A percentile compares a stretch with the other conserved stretches of the same genome.
Conservation (phyloP, 139 green algal genomes). For the Chlorella vulgaris region DNA sequence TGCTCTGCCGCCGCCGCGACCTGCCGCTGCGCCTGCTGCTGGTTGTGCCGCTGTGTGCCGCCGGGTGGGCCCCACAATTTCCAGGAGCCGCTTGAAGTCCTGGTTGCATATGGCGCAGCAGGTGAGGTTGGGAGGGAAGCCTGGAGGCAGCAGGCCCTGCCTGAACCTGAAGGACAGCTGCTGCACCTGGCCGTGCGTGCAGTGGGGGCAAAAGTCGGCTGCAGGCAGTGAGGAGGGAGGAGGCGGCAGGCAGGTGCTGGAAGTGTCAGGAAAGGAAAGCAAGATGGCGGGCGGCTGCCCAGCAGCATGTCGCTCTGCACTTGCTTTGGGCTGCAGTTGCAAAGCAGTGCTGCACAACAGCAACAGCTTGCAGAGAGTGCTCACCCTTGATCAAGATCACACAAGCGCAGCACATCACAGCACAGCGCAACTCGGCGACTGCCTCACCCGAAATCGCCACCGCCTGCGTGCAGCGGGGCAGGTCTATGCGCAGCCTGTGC, state of each 20-base stretch:
- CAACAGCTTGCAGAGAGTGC: too few relatives aligned
- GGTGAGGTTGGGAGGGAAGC: constrained; percentile 15
- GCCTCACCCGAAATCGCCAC: constrained; percentile 14
- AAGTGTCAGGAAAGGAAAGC: neutral
- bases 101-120: constrained; percentile 39
- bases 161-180: constrained; percentile 38
- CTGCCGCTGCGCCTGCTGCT: neutral
- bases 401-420: too few relatives aligned
- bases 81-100: constrained; percentile 36
- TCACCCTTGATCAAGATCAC: too few relatives aligned
- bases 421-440: too few relatives aligned
- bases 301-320: too few relatives aligned
- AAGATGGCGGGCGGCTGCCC: neutral
- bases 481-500: constrained; percentile 23
- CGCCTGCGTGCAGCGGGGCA: constrained; percentile 23
- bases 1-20: neutral
- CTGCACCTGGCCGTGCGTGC: constrained; percentile 7
- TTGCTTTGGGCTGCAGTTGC: too few relatives aligned
- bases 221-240: neutral
- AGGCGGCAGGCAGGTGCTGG: neutral
- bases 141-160: constrained; percentile 30
- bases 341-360: too few relatives aligned
- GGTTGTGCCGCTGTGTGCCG: neutral
- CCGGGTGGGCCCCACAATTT: constrained; percentile 25
- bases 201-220: constrained; percentile 22